Base-by-base conservation (phyloP, 805 yeast genomes). In the Debaryomyces tyrocola region DNA sequence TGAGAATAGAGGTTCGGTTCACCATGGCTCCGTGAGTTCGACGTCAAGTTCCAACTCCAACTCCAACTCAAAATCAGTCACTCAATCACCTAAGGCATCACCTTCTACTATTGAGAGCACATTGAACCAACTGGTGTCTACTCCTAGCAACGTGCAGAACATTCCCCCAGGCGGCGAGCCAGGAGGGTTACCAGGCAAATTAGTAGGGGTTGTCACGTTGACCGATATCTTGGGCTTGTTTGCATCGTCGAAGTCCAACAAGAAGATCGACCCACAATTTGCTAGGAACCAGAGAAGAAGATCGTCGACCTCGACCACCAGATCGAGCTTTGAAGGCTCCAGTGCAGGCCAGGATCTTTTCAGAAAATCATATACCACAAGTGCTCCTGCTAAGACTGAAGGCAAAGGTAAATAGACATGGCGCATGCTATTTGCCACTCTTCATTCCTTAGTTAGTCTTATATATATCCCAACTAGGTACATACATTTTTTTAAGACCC, bases 251-350 rank as follows among this genome's bases (percentile, higher is more conserved):
- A 77, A 83, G 47, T 55, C 66, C 17, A 96, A 96, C 3, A 79
- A 79, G 58, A 73, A 71, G 45, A 83, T 89, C 20, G 97, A 92
- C 61, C 98, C 99, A 4, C 82, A 77, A 34, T 77, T 80, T 44
- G 97, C 97, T 2, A 81, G 98, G 63, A 85, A 90, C 60, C 94
- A 89, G 65, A 82, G 98, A 63, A 79, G 97, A 59, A 78, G 90
- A 63, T 77, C 83, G 4, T 60, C 69, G 2, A 65, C 75, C 3
- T 62, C 72, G 2, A 59, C 65, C 4, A 53, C 58, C 2, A 52
- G 62, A 43, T 44, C 49, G 12, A 46, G 52, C 31, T 45, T 52
- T 11, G 46, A 51, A 4, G 53, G 43, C 45, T 41, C 34, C 7
- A 11, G 44, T 3, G 37, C 47, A 17, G 36, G 42, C 35, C 49